A percentile compares a stretch with the other conserved stretches of the same genome.
phyloP scores from a whole-genome alignment of 2,329 filamentous ascomycete genomes.

The Colletotrichum phormii region DNA sequence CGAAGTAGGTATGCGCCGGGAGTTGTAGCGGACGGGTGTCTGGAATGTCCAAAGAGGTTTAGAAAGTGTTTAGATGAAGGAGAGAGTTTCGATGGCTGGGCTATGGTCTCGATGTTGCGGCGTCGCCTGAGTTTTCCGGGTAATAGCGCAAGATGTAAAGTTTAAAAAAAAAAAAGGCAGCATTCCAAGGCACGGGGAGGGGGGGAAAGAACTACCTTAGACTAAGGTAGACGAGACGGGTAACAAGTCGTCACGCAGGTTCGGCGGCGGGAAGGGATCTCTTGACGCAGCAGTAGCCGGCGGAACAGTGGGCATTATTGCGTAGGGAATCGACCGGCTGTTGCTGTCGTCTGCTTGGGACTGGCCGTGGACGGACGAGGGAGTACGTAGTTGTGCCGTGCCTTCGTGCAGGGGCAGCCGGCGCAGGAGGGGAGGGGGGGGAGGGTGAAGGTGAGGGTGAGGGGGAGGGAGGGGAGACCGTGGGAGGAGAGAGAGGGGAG shows the following conservation, averaged over 20 bases:
- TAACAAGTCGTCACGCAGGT: constrained; percentile 15
- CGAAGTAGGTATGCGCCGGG: background rate
- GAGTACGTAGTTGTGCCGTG: constrained; percentile 22
- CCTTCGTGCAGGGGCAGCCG: constrained; percentile 23
- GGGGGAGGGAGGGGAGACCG: background rate
- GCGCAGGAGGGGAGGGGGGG: background rate
- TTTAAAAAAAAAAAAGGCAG: background rate
- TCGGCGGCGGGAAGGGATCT: constrained; percentile 32
- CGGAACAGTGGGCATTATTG: constrained; percentile 31
- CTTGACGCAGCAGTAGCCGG: constrained; percentile 33
- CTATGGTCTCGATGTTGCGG: constrained; percentile 22
- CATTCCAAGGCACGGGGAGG: background rate
- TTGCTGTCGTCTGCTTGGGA: constrained; percentile 27
- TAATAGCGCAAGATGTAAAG: background rate
- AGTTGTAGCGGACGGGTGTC: background rate
- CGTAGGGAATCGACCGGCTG: constrained; percentile 9
- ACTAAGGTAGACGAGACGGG: background rate
- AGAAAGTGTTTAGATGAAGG: constrained; percentile 10
- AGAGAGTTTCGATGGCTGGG: constrained; percentile 21
- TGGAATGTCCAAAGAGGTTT: background rate
- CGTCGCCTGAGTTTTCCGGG: constrained; percentile 16
- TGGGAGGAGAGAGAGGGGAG: background rate
- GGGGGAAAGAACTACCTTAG: background rate
- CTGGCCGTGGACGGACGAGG: background rate
- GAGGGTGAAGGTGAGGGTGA: background rate